phyloP scores from a whole-genome alignment of 306 rosid genomes.

The Dalbergia cultrata region DNA sequence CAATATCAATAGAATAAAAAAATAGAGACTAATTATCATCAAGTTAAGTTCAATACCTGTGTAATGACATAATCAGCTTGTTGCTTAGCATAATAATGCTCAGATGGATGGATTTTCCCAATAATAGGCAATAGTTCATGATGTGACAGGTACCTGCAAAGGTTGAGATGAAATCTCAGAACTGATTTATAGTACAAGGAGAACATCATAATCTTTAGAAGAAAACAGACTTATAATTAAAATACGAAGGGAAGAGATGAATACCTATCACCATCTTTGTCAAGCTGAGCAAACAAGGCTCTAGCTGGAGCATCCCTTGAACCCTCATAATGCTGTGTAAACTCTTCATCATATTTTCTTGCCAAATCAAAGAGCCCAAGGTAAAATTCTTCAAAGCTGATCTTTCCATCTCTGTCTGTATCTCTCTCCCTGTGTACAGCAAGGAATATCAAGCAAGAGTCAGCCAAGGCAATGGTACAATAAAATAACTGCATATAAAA shows the following conservation, averaged over 20 bases:
- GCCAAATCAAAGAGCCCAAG: constrained; percentile 98
- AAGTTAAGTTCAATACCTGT: constrained; percentile 66
- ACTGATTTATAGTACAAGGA: constrained; percentile 42
- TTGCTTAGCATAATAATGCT: constrained; percentile 89
- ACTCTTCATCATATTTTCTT: constrained; percentile 84
- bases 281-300: constrained; percentile 81
- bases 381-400: constrained; percentile 92
- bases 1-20: constrained; percentile 22
- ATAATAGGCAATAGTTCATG: constrained; percentile 77
- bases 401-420: constrained; percentile 86
- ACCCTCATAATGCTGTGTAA: constrained; percentile 66
- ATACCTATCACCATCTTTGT: constrained; percentile 95
- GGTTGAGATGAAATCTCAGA: constrained; percentile 36
- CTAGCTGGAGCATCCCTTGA: constrained; percentile 81
- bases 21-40: background rate
- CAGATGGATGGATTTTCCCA: constrained; percentile 98
- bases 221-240: constrained; percentile 19
- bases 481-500: constrained; percentile 19
- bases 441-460: constrained; percentile 41
- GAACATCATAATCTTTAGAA: constrained; percentile 24
- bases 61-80: constrained; percentile 58
- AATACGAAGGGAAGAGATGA: background rate
- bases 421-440: constrained; percentile 81
- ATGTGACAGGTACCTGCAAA: constrained; percentile 76
- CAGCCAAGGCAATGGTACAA: constrained; percentile 17